Evolutionary conservation across 129 eudicot genomes (phyloP).

Genomic region (Cynara cardunculus): DNA sequence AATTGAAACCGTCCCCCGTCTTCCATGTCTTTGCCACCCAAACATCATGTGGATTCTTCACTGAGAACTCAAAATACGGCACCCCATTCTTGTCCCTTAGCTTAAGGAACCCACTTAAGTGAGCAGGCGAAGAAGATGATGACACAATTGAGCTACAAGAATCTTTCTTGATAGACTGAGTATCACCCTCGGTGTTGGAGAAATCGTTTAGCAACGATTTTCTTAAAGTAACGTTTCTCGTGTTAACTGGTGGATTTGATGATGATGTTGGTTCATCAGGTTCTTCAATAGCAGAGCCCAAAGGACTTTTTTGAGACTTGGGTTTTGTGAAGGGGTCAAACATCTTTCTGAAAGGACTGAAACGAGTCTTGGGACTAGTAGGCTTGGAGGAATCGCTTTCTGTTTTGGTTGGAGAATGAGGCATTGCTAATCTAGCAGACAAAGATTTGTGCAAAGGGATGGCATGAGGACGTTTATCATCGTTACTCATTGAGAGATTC

Average conservation of each 20-base stretch:
- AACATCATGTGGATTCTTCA: constrained; percentile 55
- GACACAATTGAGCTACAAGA: constrained; percentile 6
- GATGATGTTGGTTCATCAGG: constrained; percentile 20
- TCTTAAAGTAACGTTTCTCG: constrained; percentile 29
- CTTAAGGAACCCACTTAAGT: constrained; percentile 64
- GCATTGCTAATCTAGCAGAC: constrained; percentile 61
- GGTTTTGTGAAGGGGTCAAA: constrained; percentile 81
- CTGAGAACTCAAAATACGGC: constrained; percentile 67
- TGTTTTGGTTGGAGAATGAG: constrained; percentile 64
- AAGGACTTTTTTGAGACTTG: constrained; percentile 57
- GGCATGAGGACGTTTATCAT: constrained; percentile 5
- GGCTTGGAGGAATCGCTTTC: constrained; percentile 49
- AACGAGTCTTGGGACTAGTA: constrained; percentile 58
- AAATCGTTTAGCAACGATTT: constrained; percentile 67
- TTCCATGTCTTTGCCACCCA: constrained; percentile 77
- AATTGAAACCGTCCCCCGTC: constrained; percentile 49
- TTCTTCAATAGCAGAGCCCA: constrained; percentile 33
- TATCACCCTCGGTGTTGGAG: constrained; percentile 28
- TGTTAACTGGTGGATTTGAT: neutral
- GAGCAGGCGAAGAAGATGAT: constrained; percentile 65
- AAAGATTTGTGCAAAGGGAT: constrained; percentile 55
- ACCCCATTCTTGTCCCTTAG: constrained; percentile 56
- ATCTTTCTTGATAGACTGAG: constrained; percentile 40
- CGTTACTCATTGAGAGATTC: constrained; percentile 13
- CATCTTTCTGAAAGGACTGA: constrained; percentile 61